phyloP scores from a whole-genome alignment of 1,139 yeast genomes.

The Geotrichum phurueaensis region DNA sequence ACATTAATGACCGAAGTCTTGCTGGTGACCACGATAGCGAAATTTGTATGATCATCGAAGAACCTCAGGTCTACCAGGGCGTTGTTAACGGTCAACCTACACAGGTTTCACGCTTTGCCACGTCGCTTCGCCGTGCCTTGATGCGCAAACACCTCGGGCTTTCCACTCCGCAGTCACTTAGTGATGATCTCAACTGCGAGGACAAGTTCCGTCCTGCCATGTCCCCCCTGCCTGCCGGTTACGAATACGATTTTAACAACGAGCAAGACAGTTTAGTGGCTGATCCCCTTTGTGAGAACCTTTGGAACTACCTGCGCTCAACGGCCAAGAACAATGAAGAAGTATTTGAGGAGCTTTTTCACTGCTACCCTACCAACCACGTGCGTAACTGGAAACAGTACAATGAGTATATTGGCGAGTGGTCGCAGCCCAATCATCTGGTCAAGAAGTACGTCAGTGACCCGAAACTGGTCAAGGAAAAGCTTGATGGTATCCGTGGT shows the following conservation, averaged over 20 bases:
- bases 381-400: slow-evolving; percentile 18
- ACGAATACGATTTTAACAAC: slow-evolving; percentile 17
- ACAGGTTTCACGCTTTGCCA: slow-evolving; percentile 18
- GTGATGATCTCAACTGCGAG: slow-evolving; percentile 1
- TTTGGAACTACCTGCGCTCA: slow-evolving; percentile 16
- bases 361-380: slow-evolving; percentile 18
- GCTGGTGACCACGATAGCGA: slow-evolving; percentile 21
- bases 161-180: slow-evolving; percentile 8
- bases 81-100: slow-evolving; percentile 14
- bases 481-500: slow-evolving; percentile 16
- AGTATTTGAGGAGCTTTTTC: slow-evolving; percentile 19
- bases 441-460: slow-evolving; percentile 13
- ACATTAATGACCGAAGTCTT: slow-evolving; percentile 20
- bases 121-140: slow-evolving; percentile 19
- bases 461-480: slow-evolving; percentile 11
- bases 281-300: slow-evolving; percentile 17
- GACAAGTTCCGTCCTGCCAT: slow-evolving; percentile 5
- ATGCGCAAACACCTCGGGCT: slow-evolving; percentile 20
- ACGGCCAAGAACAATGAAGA: slow-evolving; percentile 16
- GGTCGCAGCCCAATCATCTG: slow-evolving; percentile 16
- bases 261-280: slow-evolving; percentile 18
- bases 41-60: slow-evolving; percentile 20
- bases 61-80: slow-evolving; percentile 13
- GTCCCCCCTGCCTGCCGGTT: slow-evolving; percentile 16
- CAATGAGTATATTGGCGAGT: slow-evolving; percentile 9